Conservation (phyloP, 495 filamentous ascomycete genomes). For the Barbatosphaeria neglecta region DNA sequence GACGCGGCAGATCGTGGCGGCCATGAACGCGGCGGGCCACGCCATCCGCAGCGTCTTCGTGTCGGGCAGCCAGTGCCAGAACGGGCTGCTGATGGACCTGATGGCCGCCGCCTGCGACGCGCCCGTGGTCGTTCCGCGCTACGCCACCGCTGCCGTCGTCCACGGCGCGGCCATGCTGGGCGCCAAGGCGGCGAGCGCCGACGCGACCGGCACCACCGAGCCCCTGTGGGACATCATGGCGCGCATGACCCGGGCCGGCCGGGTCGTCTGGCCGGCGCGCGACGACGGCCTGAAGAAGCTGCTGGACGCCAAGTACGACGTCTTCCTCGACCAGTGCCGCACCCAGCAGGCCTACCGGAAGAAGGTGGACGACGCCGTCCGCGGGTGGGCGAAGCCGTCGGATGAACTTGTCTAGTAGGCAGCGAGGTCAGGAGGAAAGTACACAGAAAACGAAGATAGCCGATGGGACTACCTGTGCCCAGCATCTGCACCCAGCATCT, state of each 20-base stretch:
- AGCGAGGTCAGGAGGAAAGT: neutral
- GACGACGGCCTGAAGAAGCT: conserved; percentile 66
- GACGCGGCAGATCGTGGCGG: conserved; percentile 86
- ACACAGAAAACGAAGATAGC: neutral
- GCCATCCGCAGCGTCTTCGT: conserved; percentile 87
- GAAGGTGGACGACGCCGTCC: conserved; percentile 51
- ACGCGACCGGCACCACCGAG: conserved; percentile 66
- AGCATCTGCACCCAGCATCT: too few species aligned
- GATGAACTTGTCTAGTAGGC: too few species aligned
- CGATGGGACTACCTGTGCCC: too few species aligned
- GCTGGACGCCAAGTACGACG: conserved; percentile 72
- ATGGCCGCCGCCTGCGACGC: conserved; percentile 83
- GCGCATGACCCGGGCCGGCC: conserved; percentile 90
- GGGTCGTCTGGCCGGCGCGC: conserved; percentile 57
- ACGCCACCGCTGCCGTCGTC: conserved; percentile 90
- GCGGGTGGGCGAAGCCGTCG: conserved; percentile 23
- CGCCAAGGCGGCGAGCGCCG: conserved; percentile 79
- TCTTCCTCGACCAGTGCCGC: conserved; percentile 67
- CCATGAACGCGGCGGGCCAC: conserved; percentile 82
- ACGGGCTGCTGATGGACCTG: conserved; percentile 77
- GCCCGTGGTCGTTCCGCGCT: conserved; percentile 83
- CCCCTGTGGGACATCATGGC: conserved; percentile 94
- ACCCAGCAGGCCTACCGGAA: conserved; percentile 63
- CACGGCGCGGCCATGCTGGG: conserved; percentile 96
- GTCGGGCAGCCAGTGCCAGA: conserved; percentile 95